Conservation (phyloP, 257 asterid genomes). For the Handroanthus guayacan region DNA sequence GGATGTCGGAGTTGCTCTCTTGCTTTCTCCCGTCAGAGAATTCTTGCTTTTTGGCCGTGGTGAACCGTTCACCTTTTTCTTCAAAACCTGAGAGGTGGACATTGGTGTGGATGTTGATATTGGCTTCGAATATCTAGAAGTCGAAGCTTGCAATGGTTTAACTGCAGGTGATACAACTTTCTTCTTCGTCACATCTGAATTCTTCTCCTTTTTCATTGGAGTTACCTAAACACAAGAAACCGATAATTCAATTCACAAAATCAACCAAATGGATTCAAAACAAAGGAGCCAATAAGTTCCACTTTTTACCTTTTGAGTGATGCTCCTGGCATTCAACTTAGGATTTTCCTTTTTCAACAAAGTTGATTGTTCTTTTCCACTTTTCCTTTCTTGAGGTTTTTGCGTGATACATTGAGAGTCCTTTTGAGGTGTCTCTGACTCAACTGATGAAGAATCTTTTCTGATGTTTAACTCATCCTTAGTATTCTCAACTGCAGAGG, state of each 20-base stretch:
- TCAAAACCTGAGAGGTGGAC: constrained; percentile 50
- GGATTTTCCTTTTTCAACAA: constrained; percentile 45
- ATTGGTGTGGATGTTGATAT: constrained; percentile 39
- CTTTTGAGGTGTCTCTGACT: constrained; percentile 41
- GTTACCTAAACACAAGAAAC: constrained; percentile 53
- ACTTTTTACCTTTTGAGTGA: constrained; percentile 61
- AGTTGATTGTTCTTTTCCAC: constrained; percentile 37
- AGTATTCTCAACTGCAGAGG: constrained; percentile 37
- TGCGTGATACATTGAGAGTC: constrained; percentile 30
- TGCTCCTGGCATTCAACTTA: constrained; percentile 43
- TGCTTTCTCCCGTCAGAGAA: constrained; percentile 46
- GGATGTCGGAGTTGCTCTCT: constrained; percentile 61
- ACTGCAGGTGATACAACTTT: constrained; percentile 52
- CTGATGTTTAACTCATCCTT: constrained; percentile 45
- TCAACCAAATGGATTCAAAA: constrained; percentile 17
- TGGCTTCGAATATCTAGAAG: constrained; percentile 54
- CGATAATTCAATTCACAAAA: constrained; percentile 29
- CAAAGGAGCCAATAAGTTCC: constrained; percentile 17
- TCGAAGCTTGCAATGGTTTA: constrained; percentile 51
- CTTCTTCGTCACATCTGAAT: constrained; percentile 46
- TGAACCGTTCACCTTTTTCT: constrained; percentile 53
- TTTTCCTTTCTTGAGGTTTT: constrained; percentile 47
- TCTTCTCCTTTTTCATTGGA: constrained; percentile 56
- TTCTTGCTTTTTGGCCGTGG: constrained; percentile 47
- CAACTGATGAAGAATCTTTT: constrained; percentile 40